Evolutionary conservation across 441 rosid genomes (phyloP), one percentile per base, ranked within the genome.

Genomic region (Bruguiera hainesii): DNA sequence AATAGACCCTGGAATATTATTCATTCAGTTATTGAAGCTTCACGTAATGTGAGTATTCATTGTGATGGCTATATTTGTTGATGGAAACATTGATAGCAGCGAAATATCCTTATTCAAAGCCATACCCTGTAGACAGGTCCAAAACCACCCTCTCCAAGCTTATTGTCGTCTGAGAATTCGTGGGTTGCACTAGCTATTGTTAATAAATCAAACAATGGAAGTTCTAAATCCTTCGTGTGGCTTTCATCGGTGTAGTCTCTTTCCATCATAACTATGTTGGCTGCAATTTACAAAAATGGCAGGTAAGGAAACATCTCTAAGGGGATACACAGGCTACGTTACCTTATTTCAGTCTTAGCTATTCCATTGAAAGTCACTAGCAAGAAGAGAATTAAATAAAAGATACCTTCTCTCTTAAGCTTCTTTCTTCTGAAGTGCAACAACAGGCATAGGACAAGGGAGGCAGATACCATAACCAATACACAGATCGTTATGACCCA

Each of bases 111-210:
- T 5, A 19, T n/a, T 7, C 39, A 42, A 29, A 31, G 20, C 25
- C 33, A 66, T 79, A 93, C 96, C 95, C 83, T 85, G 76, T 89
- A 89, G 35, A 93, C 98, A 13, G 80, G 58, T 58, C 98, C 98
- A 42, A 88, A 93, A 20, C 96, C 98, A 21, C 97, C 97, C 70
- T 87, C 88, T 23, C 97, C 97, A n/a, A 89, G 83, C 76, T 83
- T 84, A 65, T 83, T 83, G 29, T 64, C 46, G 0, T 63, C 65
- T 1, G 89, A 71, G 59, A 91, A 91, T 66, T 81, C 78, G 20
- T 80, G 28, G 0, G 97, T 91, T 19, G 96, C 97, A 3, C 29
- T 71, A 31, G 79, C 81, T 25, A 93, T 67, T 26, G 83, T 77
- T 20, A 76, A 64, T 63, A 89, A 80, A 68, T 88, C 88, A 66